phyloP scores from a whole-genome alignment of 208 protist species.

The Leishmania guyanensis region DNA sequence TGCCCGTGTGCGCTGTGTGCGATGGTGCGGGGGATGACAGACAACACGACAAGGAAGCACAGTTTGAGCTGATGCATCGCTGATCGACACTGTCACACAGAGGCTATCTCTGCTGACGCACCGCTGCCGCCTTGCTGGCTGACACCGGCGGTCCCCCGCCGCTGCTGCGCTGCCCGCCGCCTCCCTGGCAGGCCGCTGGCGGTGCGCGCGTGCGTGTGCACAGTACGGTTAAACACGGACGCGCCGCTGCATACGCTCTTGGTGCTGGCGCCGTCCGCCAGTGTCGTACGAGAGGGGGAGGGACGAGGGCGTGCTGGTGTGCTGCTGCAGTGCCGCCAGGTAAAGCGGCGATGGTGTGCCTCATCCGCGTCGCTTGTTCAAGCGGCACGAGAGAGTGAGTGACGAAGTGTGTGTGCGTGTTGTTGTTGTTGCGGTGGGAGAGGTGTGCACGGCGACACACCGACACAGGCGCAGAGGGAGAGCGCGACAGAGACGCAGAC shows the following conservation, averaged over 20 bases:
- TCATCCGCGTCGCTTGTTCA: too few species aligned
- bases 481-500: too few species aligned
- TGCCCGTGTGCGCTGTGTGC: neutral
- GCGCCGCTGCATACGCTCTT: constrained; percentile 19
- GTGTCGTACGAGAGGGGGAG: constrained; percentile 24
- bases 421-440: too few species aligned
- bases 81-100: constrained; percentile 19
- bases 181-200: neutral
- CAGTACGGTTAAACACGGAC: constrained; percentile 32
- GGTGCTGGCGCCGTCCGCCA: constrained; percentile 27
- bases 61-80: constrained; percentile 26
- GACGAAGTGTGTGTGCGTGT: too few species aligned
- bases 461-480: too few species aligned
- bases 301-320: neutral
- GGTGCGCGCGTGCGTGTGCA: neutral
- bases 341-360: too few species aligned
- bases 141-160: neutral
- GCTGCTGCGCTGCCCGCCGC: neutral
- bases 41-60: constrained; percentile 18
- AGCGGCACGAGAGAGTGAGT: too few species aligned
- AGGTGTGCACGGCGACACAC: too few species aligned
- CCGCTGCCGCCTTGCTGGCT: neutral
- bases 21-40: constrained; percentile 18
- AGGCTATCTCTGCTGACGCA: constrained; percentile 10
- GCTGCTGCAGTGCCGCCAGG: constrained; percentile 1